Conservation (phyloP, 1,139 yeast species). For the Suhomyces atakaporum region DNA sequence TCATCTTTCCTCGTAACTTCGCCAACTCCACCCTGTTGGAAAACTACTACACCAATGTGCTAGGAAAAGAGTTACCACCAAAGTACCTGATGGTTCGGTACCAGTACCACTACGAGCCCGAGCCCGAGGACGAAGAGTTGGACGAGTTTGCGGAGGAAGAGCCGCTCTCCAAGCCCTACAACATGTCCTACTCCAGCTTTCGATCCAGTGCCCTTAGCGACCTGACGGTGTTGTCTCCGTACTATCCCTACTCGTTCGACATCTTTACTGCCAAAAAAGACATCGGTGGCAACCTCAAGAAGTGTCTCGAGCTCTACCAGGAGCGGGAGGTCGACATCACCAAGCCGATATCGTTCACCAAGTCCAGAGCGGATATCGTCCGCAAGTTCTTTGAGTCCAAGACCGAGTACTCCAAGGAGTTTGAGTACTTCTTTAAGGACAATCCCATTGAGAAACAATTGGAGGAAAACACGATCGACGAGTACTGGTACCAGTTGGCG, state of each 20-base stretch:
- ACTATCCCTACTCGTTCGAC: slow-evolving; percentile 8
- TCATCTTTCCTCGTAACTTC: slow-evolving; percentile 9
- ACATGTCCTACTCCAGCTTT: slow-evolving; percentile 1
- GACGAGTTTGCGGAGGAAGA: slow-evolving; percentile 3
- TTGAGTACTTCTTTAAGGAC: slow-evolving; percentile 15
- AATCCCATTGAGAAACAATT: slow-evolving; percentile 19
- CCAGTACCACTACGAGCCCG: slow-evolving; percentile 6
- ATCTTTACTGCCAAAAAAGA: slow-evolving; percentile 10
- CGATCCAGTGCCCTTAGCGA: slow-evolving; percentile 2
- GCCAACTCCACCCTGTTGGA: slow-evolving; percentile 2
- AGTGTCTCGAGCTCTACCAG: slow-evolving; percentile 11
- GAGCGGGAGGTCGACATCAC: slow-evolving; percentile 9
- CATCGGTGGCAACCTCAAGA: slow-evolving; percentile 8
- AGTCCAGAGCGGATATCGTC: slow-evolving; percentile 11
- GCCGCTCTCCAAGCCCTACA: slow-evolving; percentile 1
- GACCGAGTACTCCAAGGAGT: slow-evolving; percentile 12
- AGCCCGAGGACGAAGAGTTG: slow-evolving; percentile 4
- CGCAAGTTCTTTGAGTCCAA: slow-evolving; percentile 9
- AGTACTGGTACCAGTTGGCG: slow-evolving; percentile 39
- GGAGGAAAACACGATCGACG: slow-evolving; percentile 27
- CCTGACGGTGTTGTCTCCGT: background rate
- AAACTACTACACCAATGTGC: slow-evolving; percentile 5
- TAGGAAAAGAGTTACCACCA: slow-evolving; percentile 4
- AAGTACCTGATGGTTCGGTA: slow-evolving; percentile 4
- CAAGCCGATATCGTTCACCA: slow-evolving; percentile 9